Percentiles rank a stretch among this genome's conserved stretches.
Conservation (phyloP, 441 rosid genomes). For the Capsella rubella region DNA sequence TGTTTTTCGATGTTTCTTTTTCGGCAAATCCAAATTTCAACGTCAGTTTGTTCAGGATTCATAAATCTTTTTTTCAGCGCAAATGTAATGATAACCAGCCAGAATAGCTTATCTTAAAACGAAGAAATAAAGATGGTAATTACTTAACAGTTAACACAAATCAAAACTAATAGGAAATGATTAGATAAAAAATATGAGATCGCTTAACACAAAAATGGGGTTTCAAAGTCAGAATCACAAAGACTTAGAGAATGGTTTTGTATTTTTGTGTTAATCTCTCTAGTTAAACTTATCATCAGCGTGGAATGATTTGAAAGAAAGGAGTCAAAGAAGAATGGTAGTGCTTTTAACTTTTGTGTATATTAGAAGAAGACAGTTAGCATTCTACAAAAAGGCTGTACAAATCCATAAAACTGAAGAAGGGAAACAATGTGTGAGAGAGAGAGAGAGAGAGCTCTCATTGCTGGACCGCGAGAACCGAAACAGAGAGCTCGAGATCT, state of each 20-base stretch:
- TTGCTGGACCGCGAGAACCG: constrained; percentile 49
- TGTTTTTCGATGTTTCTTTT: constrained; percentile 8
- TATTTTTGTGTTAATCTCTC: constrained; percentile 4
- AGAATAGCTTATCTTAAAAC: background rate
- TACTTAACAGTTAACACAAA: background rate
- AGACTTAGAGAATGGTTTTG: background rate
- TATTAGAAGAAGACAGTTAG: background rate
- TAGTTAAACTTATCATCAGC: background rate
- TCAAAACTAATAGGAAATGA: background rate
- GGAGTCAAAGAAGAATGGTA: constrained; percentile 3
- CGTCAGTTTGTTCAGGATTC: constrained; percentile 7
- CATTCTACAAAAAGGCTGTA: constrained; percentile 32
- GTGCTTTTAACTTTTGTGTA: background rate
- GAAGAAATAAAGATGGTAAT: background rate
- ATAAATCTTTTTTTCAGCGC: background rate
- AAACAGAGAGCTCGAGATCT: constrained; percentile 45
- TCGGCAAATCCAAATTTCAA: background rate
- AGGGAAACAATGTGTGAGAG: background rate
- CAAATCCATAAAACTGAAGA: background rate
- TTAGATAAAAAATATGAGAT: no score
- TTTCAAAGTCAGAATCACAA: background rate
- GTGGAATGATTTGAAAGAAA: constrained; percentile 6
- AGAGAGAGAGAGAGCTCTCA: constrained; percentile 11
- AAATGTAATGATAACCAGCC: background rate
- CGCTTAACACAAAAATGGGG: background rate